phyloP scores from a whole-genome alignment of 2,329 filamentous ascomycete species.

The Leptographium wingfieldii region DNA sequence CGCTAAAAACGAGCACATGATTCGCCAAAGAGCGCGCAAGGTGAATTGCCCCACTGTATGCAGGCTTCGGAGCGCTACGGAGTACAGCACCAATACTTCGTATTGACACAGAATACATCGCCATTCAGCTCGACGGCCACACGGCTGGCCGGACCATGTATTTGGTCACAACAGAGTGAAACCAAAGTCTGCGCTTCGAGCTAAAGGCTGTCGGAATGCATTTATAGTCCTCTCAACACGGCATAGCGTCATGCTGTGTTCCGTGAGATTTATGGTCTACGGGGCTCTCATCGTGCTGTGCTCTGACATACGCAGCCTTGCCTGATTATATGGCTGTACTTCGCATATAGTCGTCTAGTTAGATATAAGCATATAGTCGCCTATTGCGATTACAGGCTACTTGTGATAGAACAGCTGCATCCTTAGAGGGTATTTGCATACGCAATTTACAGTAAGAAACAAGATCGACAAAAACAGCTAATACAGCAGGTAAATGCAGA shows the following conservation, averaged over 20 bases:
- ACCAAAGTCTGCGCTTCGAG: neutral
- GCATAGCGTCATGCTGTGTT: neutral
- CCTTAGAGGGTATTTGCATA: no score
- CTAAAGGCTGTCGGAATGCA: neutral
- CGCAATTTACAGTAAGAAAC: no score
- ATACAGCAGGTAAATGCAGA: no score
- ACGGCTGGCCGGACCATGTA: neutral
- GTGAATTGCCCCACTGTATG: neutral
- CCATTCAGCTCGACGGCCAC: neutral
- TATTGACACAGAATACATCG: neutral
- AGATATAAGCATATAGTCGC: neutral
- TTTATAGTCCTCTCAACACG: neutral
- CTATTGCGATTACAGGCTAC: no score
- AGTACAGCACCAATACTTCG: no score
- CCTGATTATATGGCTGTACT: neutral
- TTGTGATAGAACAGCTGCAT: no score
- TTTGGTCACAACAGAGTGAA: neutral
- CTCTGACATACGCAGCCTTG: neutral
- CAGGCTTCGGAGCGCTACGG: no score
- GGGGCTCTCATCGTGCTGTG: neutral
- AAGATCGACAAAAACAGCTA: no score
- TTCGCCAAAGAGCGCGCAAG: neutral
- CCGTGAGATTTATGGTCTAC: neutral
- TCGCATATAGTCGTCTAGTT: neutral
- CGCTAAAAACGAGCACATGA: neutral